phyloP scores from a whole-genome alignment of 2,329 filamentous ascomycete genomes.

The Bertia moriformis region DNA sequence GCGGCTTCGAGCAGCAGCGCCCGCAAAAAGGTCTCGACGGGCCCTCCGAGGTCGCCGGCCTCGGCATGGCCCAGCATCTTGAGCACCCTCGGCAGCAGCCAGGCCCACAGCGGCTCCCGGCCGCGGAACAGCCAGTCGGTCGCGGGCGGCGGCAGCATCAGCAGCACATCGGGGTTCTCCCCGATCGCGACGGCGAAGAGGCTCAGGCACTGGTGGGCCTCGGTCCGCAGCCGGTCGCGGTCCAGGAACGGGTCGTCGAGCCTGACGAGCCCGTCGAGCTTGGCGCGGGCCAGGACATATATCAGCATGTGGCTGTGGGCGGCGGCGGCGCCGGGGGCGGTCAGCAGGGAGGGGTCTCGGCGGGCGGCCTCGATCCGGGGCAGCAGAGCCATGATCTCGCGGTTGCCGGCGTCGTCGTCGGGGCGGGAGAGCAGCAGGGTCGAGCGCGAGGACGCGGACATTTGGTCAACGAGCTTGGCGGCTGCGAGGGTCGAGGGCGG shows the following conservation, averaged over 20 bases:
- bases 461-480: constrained; percentile 72
- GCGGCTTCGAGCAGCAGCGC: constrained; percentile 29
- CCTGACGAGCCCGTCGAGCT: constrained; percentile 49
- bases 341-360: constrained; percentile 35
- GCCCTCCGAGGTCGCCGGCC: constrained; percentile 28
- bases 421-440: constrained; percentile 45
- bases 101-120: constrained; percentile 48
- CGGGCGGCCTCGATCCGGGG: constrained; percentile 48
- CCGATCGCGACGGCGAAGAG: constrained; percentile 64
- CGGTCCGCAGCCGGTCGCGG: constrained; percentile 34
- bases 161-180: constrained; percentile 59
- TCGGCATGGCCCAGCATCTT: constrained; percentile 36
- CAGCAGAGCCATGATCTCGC: too few species aligned
- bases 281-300: constrained; percentile 68
- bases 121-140: constrained; percentile 34
- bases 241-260: constrained; percentile 56
- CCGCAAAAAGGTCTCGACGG: constrained; percentile 36
- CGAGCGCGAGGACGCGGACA: constrained; percentile 40
- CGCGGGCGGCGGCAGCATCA: constrained; percentile 17
- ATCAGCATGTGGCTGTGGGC: constrained; percentile 75
- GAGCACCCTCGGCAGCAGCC: constrained; percentile 45
- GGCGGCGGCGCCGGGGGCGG: constrained; percentile 48
- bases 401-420: constrained; percentile 51
- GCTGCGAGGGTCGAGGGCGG: constrained; percentile 67
- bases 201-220: constrained; percentile 59